A percentile compares a stretch with the other conserved stretches of the same genome.
Conservation (phyloP, 495 filamentous ascomycete genomes). For the Aspergillus sclerotioniger region DNA sequence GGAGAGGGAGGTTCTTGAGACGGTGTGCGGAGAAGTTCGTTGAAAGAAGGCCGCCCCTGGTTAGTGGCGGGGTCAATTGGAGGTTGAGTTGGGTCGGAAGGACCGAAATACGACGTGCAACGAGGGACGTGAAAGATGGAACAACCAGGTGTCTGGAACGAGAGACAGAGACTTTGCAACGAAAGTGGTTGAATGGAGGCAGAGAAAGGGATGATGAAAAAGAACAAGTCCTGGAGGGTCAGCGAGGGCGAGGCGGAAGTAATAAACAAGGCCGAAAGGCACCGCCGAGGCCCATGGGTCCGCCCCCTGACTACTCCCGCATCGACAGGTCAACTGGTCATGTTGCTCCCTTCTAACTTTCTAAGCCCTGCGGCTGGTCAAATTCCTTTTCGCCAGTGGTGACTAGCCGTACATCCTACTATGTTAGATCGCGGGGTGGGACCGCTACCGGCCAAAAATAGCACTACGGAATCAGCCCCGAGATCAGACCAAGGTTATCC, state of each 20-base stretch:
- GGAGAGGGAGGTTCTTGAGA: slow-evolving; percentile 17
- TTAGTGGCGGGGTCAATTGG: not conserved
- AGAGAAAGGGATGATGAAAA: not conserved
- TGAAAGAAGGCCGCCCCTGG: not conserved
- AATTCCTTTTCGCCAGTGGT: too few species aligned
- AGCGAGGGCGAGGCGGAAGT: not conserved
- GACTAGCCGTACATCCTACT: not conserved
- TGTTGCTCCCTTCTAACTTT: not conserved
- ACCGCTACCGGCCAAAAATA: slow-evolving; percentile 20
- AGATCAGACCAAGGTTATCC: slow-evolving; percentile 4
- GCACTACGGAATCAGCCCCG: not conserved
- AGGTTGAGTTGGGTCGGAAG: not conserved
- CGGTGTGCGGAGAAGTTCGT: slow-evolving; percentile 5
- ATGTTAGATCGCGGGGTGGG: not conserved
- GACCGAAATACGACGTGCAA: not conserved
- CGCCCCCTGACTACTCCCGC: slow-evolving; percentile 1
- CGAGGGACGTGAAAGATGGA: slow-evolving; percentile 5
- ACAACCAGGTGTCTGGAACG: not conserved
- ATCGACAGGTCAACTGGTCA: not conserved
- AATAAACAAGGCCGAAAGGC: not conserved
- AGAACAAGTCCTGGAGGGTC: not conserved
- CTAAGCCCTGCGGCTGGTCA: not conserved
- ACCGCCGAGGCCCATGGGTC: slow-evolving; percentile 1
- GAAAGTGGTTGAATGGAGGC: not conserved
- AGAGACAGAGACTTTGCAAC: slow-evolving; percentile 1